phyloP scores from a whole-genome alignment of 768 basidiomycete genomes.

The Pleurotus eryngii region DNA sequence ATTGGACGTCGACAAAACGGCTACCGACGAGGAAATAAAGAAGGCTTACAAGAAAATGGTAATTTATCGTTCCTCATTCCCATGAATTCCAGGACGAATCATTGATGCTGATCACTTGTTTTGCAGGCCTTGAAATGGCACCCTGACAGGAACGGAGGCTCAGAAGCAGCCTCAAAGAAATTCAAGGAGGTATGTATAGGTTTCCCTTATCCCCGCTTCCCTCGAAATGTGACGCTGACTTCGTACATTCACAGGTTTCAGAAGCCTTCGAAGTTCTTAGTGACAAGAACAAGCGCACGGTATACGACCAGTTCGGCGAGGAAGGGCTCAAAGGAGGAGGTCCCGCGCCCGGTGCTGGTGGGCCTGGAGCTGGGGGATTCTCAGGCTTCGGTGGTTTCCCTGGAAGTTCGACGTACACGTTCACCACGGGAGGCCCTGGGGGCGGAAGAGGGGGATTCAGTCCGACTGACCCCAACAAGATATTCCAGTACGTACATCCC shows the following conservation, averaged over 20 bases:
- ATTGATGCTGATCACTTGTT: slow-evolving; percentile 6
- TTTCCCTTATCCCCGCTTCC: neutral
- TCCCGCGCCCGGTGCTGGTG: slow-evolving; percentile 49
- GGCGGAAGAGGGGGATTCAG: slow-evolving; percentile 54
- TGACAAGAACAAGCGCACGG: slow-evolving; percentile 77
- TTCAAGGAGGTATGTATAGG: slow-evolving; percentile 79
- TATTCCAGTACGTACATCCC: slow-evolving; percentile 72
- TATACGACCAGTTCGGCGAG: slow-evolving; percentile 94
- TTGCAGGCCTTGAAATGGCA: slow-evolving; percentile 86
- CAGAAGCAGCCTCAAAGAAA: slow-evolving; percentile 81
- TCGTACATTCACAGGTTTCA: slow-evolving; percentile 55
- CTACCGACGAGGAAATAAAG: slow-evolving; percentile 85
- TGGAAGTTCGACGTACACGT: slow-evolving; percentile 52
- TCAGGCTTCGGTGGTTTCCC: slow-evolving; percentile 39
- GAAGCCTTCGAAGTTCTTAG: slow-evolving; percentile 96
- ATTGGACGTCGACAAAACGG: slow-evolving; percentile 70
- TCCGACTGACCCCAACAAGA: slow-evolving; percentile 79
- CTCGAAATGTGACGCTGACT: neutral
- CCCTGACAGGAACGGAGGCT: slow-evolving; percentile 85
- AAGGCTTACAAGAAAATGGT: slow-evolving; percentile 95
- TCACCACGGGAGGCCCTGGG: slow-evolving; percentile 48
- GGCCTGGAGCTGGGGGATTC: slow-evolving; percentile 34
- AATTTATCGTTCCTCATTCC: neutral
- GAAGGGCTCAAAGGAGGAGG: slow-evolving; percentile 84
- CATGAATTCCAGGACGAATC: slow-evolving; percentile 1